Evolutionary conservation across 805 yeast genomes (phyloP), one percentile per base, ranked within the genome.

Genomic region (Sugiyamaella qingdaonensis): DNA sequence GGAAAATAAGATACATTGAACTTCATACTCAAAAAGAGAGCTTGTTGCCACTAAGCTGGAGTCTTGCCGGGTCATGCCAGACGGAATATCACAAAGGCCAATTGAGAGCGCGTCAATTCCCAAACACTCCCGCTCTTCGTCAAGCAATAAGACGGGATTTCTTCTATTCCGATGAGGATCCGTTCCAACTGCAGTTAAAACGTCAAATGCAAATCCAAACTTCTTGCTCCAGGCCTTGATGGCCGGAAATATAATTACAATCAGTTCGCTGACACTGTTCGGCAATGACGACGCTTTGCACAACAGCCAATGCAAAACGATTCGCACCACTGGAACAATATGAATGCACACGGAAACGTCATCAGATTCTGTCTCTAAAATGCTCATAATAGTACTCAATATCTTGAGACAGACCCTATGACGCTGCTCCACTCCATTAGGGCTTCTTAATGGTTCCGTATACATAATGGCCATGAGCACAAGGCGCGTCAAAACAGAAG

Each of bases 401-500:
- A 34, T 4, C 8, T 9, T 34, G 3, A 9, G 4, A 13, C n/a
- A 34, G 3, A 34, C 37, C 16, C 10, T 13, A 4, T n/a, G 37
- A 14, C 37, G 37, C 16, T 13, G 16, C 16, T 13, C 8, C 53
- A 53, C 29, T 53, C 51, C 21, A 33, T 29, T n/a, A 14, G 39
- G 11, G 13, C 37, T 19, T 34, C 39, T 10, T 19, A 14, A 10
- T 43, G 34, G 41, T 34, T 34, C 37, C 3, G 16, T n/a, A 9
- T 34, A 16, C 27, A 64, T 52, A 2, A 61, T 55, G 10, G 61
- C 64, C 13, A 56, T 37, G 13, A 62, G 59, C n/a, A 59, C 53
- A 44, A 61, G 57, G 9, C 59, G 53, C 42, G 56, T 56, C 32
- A 64, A 54, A 58, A 59, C 53, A 1, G 66, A 63, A 11, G 61